A percentile compares a stretch with the other conserved stretches of the same genome.
Evolutionary conservation across 2,329 filamentous ascomycete genomes (phyloP).

Genomic region (Calonectria pteridis): DNA sequence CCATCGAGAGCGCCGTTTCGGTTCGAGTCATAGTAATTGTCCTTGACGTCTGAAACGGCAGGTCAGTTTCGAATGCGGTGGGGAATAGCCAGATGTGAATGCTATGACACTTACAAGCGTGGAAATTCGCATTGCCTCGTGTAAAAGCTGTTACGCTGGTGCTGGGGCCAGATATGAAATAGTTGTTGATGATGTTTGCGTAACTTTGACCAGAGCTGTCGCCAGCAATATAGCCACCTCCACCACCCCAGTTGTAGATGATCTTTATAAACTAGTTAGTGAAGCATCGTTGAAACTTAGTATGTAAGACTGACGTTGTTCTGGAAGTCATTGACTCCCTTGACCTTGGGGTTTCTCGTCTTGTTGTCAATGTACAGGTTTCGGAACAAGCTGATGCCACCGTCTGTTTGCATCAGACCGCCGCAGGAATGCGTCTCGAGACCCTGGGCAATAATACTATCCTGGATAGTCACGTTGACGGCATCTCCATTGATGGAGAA

Average conservation of each 20-base stretch:
- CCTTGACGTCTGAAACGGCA: slow-evolving; percentile 54
- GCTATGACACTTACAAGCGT: slow-evolving; percentile 53
- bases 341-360: slow-evolving; percentile 68
- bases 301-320: slow-evolving; percentile 48
- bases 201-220: slow-evolving; percentile 60
- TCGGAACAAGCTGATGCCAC: slow-evolving; percentile 63
- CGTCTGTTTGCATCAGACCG: slow-evolving; percentile 63
- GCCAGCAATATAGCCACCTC: slow-evolving; percentile 67
- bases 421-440: slow-evolving; percentile 66
- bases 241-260: slow-evolving; percentile 68
- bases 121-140: slow-evolving; percentile 66
- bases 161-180: slow-evolving; percentile 67
- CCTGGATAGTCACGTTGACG: slow-evolving; percentile 63
- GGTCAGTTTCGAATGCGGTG: neutral
- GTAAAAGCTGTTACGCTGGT: slow-evolving; percentile 65
- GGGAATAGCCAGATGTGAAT: rapidly evolving
- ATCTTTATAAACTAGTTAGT: slow-evolving; percentile 47
- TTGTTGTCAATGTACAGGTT: slow-evolving; percentile 70
- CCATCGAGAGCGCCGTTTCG: slow-evolving; percentile 64
- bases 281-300: neutral
- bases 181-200: slow-evolving; percentile 68
- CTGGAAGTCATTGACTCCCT: slow-evolving; percentile 67
- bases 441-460: slow-evolving; percentile 66
- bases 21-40: slow-evolving; percentile 65
- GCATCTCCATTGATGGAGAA: slow-evolving; percentile 63